Base-by-base conservation (phyloP, 2,329 filamentous ascomycete genomes). In the Colletotrichum orbiculare region DNA sequence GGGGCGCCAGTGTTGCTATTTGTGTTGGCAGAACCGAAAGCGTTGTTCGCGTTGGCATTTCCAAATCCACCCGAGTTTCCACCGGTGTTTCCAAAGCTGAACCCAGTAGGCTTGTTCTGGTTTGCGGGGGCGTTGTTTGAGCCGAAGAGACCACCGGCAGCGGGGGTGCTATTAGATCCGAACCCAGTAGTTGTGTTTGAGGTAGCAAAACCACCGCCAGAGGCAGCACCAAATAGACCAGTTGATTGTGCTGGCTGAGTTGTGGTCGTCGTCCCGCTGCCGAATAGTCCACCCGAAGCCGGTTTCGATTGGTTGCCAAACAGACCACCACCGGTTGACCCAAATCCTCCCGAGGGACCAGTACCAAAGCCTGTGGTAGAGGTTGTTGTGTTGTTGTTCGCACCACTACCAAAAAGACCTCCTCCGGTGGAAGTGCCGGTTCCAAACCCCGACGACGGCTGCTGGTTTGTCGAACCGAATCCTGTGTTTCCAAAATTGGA, bases 401-500 rank as follows among this genome's bases (percentile, higher is more conserved):
- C 47, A 55, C 66, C 64, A 70, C 80, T 71, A 7, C 74, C 75
- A 66, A 85, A 85, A 8, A 85, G 69, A 46, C 80, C 74, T 61
- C 77, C 72, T 13, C 70, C 69, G 8, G 70, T 49, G 15, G 69
- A 71, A 48, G 70, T 72, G 41, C 68, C 70, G 43, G 74, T 47
- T 15, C 83, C 84, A 67, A 86, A 86, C 3, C 79, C 76, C 33
- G 76, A 43, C 39, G 60, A 66, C 75, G 82, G 67, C 71, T 78
- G 62, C 71, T 78, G 62, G 67, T 75, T 76, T 64, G 71, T 80
- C 39, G 77, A 68, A 35, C 82, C 81, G 58, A 85, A 85, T 35
- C 84, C 85, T 8, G 83, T 81, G 46, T 72, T 73, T 39, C 78
- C 79, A 70, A 86, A 83, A 52, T 77, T 77, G 17, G 83, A 83